phyloP scores from a whole-genome alignment of 2,329 filamentous ascomycete genomes.

The Fusarium sp. region DNA sequence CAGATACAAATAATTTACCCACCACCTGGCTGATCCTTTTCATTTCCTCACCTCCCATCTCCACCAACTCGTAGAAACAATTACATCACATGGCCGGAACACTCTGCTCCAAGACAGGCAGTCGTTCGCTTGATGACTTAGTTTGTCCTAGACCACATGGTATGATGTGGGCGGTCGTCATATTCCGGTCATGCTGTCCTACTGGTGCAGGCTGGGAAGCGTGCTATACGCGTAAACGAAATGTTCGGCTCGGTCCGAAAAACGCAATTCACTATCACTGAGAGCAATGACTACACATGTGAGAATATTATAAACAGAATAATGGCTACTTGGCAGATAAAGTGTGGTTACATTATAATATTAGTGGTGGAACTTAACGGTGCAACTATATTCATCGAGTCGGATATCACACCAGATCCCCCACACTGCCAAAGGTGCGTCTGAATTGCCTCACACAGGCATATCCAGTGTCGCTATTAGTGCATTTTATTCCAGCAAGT shows the following conservation, averaged over 20 bases:
- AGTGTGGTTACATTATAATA: background rate
- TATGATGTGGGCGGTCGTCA: background rate
- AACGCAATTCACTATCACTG: background rate
- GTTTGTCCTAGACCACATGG: background rate
- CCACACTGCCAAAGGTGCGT: background rate
- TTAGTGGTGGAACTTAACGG: constrained; percentile 3
- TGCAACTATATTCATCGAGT: background rate
- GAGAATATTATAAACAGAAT: background rate
- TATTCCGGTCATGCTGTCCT: too few species aligned
- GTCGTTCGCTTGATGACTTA: background rate
- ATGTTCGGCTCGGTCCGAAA: background rate
- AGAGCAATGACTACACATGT: background rate
- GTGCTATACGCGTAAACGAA: background rate
- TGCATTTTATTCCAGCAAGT: background rate
- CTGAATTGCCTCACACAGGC: background rate
- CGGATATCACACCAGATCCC: background rate
- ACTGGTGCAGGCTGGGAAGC: background rate
- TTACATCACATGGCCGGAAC: background rate
- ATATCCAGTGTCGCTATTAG: background rate
- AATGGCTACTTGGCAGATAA: background rate
- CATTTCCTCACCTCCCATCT: background rate
- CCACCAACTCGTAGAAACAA: background rate
- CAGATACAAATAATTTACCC: too few species aligned
- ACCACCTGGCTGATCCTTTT: background rate
- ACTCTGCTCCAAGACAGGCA: background rate